Base-by-base conservation (phyloP, 1,284 basidiomycete species). In the Exobasidium cylindrosporum region DNA sequence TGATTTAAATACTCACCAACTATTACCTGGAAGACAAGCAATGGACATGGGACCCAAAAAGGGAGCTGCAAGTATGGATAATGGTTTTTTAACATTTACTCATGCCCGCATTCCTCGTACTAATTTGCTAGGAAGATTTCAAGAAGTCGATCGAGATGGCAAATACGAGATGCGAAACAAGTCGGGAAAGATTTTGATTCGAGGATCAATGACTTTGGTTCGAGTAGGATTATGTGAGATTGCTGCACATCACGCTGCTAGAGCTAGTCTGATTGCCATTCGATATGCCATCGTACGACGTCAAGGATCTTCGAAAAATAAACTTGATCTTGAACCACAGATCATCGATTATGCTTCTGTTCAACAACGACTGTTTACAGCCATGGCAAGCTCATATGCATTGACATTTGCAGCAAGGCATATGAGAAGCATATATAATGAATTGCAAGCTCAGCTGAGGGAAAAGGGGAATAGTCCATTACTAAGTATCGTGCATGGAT, bases 161-260 rank as follows among this genome's bases (percentile, higher is more conserved):
- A 50, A 63, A 10, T 73, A 73, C 58, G 56, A 69, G 45, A 62
- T 64, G 58, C 47, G 64, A 13, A 73, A 73, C 29, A 57, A 65
- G 10, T 62, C 63, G 11, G 67, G 67, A 17, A 72, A 73, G 57
- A 63, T 69, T 44, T 66, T 73, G 63, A 73, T 65, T 17, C 63
- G 71, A 40, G 71, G 69, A 10, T 68, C 70, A 40, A 73, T 73
- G 71, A 73, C 71, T 4, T 61, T 73, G 14, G 70, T 73, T 4
- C 66, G 70, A 11, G 71, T 73, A 17, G 71, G 71, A 3, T 61
- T 73, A 3, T 62, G 60, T 57, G 71, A 73, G 63, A 73, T 72
- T 11, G 71, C 71, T 17, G 71, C 71, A 4, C 70, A 72, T 32
- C 71, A 73, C 24, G 57, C 66, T 7, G 65, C 71, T 10, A 55